A percentile compares a stretch with the other conserved stretches of the same genome.
phyloP scores from a whole-genome alignment of 2,329 filamentous ascomycete species.

The Alternaria angustiovoidea region DNA sequence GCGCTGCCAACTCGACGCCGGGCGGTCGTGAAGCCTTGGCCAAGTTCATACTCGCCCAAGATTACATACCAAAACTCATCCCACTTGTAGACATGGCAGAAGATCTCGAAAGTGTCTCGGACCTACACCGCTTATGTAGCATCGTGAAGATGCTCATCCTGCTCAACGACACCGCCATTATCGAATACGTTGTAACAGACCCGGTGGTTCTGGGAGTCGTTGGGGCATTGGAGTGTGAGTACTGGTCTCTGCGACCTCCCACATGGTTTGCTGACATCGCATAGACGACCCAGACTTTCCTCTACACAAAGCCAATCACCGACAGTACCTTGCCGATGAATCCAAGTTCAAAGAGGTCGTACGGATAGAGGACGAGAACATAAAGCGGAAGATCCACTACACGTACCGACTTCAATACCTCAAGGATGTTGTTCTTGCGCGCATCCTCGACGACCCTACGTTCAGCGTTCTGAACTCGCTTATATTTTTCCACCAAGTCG shows the following conservation, averaged over 20 bases:
- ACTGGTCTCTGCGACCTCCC: neutral
- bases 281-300: constrained; percentile 94
- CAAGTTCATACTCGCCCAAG: constrained; percentile 84
- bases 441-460: constrained; percentile 95
- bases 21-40: constrained; percentile 84
- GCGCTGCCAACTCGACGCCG: constrained; percentile 76
- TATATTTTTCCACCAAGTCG: constrained; percentile 99
- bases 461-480: constrained; percentile 97
- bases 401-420: constrained; percentile 96
- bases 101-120: constrained; percentile 84
- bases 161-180: constrained; percentile 92
- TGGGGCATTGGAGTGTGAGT: constrained; percentile 84
- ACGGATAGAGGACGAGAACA: constrained; percentile 80
- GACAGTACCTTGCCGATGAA: constrained; percentile 87
- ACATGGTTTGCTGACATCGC: constrained; percentile 40
- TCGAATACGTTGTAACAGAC: constrained; percentile 92
- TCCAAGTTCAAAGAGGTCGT: constrained; percentile 97
- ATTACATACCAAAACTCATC: constrained; percentile 87
- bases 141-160: constrained; percentile 98
- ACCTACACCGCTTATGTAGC: constrained; percentile 91
- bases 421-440: constrained; percentile 96
- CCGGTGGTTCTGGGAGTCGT: constrained; percentile 90
- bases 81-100: constrained; percentile 89
- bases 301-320: constrained; percentile 95
- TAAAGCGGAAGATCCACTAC: constrained; percentile 91